Conservation (phyloP, 345 rosid species). For the Camelina sativa region DNA sequence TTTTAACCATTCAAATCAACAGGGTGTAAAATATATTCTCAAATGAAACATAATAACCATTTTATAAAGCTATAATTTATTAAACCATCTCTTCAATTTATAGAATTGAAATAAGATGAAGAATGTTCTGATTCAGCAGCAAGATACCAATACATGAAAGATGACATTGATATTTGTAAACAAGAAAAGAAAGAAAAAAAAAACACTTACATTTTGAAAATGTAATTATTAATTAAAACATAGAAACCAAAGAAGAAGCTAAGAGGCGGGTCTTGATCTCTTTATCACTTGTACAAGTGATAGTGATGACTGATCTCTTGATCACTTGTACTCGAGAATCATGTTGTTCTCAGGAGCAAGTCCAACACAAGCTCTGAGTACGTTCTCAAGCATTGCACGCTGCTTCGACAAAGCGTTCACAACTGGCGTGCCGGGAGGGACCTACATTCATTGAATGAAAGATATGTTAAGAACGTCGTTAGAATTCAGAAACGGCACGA, state of each 20-base stretch:
- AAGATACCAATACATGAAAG: neutral
- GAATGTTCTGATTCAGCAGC: neutral
- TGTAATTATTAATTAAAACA: constrained; percentile 25
- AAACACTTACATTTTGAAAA: neutral
- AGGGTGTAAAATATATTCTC: too few species aligned
- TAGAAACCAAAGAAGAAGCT: constrained; percentile 6
- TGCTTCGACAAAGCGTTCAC: constrained; percentile 98
- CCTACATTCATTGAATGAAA: constrained; percentile 52
- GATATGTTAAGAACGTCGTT: neutral
- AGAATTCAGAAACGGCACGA: constrained; percentile 20
- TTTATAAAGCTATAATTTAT: neutral
- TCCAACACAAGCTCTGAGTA: constrained; percentile 92
- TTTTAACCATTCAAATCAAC: too few species aligned
- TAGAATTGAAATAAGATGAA: neutral
- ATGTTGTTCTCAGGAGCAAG: constrained; percentile 99
- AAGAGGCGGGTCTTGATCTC: constrained; percentile 5
- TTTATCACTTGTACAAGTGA: constrained; percentile 64
- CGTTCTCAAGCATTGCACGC: constrained; percentile 99
- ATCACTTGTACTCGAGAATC: constrained; percentile 98
- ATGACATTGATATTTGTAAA: constrained; percentile 5
- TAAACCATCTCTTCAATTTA: too few species aligned
- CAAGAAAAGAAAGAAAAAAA: neutral
- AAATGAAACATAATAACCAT: neutral
- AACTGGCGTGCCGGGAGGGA: constrained; percentile 97
- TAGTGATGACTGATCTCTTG: neutral